Conservation (phyloP, 495 filamentous ascomycete species). For the Penicillium steckii region DNA sequence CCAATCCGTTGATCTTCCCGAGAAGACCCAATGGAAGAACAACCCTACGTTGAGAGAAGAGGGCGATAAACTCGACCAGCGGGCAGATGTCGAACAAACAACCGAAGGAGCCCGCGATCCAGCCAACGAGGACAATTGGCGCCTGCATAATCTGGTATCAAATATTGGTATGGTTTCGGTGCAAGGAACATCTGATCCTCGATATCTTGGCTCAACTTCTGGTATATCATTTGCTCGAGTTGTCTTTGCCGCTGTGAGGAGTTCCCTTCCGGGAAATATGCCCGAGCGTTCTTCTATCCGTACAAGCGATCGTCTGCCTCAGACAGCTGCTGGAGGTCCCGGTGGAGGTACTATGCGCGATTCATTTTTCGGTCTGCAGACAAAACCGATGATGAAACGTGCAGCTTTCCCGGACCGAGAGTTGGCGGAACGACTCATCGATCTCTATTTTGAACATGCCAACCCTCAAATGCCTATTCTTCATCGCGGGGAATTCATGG, state of each 20-base stretch:
- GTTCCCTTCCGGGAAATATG: slow-evolving; percentile 58
- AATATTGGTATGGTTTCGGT: slow-evolving; percentile 77
- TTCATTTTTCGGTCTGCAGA: slow-evolving; percentile 92
- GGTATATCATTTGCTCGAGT: slow-evolving; percentile 94
- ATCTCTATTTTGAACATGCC: slow-evolving; percentile 90
- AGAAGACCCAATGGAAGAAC: slow-evolving; percentile 25
- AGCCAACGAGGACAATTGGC: slow-evolving; percentile 56
- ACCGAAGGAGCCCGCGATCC: slow-evolving; percentile 25
- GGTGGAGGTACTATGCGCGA: slow-evolving; percentile 80
- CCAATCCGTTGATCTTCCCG: slow-evolving; percentile 13
- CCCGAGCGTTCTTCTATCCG: slow-evolving; percentile 59
- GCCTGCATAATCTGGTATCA: slow-evolving; percentile 69
- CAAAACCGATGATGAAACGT: slow-evolving; percentile 79
- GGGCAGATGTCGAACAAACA: slow-evolving; percentile 26
- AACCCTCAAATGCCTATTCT: slow-evolving; percentile 95
- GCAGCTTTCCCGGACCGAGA: slow-evolving; percentile 80
- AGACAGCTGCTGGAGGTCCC: slow-evolving; percentile 44
- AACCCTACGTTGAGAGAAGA: slow-evolving; percentile 27
- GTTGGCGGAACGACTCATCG: slow-evolving; percentile 67
- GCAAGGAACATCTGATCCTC: slow-evolving; percentile 70
- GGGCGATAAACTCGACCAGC: slow-evolving; percentile 27
- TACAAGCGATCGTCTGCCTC: slow-evolving; percentile 46
- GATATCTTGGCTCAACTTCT: slow-evolving; percentile 81
- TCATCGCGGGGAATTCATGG: slow-evolving; percentile 82
- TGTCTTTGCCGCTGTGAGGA: slow-evolving; percentile 92